Evolutionary conservation across 305 asterid species (phyloP), one percentile per base, ranked within the genome.

Genomic region (Fraxinus paxiana): DNA sequence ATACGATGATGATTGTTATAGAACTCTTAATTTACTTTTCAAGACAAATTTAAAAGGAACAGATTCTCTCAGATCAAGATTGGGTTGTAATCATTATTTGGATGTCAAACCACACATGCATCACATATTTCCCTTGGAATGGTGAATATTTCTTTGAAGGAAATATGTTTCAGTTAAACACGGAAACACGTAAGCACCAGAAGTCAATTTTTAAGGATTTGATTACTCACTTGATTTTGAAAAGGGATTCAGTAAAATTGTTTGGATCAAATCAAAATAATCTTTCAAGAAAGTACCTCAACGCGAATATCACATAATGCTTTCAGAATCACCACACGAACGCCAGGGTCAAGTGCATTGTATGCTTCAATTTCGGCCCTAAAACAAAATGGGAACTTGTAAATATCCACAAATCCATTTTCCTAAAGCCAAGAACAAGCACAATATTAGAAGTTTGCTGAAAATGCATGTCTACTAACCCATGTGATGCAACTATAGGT

Each of bases 271-370:
- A 26, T 9, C 67, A 37, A 0, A 34, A 75, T 26, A 51, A 77
- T 30, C 61, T 56, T 51, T 33, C 56, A 20, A 67, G 2, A 73
- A 73, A 22, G 76, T 90, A 96, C 99, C 99, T 94, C 98, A 77
- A 96, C 98, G 61, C 99, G 98, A 88, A 96, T 96, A 87, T 96
- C 99, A 73, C 99, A 96, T 80, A 94, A 80, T 31, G 99, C 99
- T 92, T 96, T 96, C 87, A 96, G 84, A 85, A 96, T 96, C 87
- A 94, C 89, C 90, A 94, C 98, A 38, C 99, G 92, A 75, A 94
- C 94, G 9, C 89, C 96, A 70, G 98, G 98, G 85, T 94, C 97
- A 76, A 96, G 92, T 51, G 90, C 84, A 74, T 83, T 86, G 84
- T 96, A 96, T 46, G 91, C 92, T 80, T 93, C 98, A 86, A 96